Evolutionary conservation across 2,329 filamentous ascomycete genomes (phyloP), one percentile per base, ranked within the genome.

Genomic region (Eutypa lata): DNA sequence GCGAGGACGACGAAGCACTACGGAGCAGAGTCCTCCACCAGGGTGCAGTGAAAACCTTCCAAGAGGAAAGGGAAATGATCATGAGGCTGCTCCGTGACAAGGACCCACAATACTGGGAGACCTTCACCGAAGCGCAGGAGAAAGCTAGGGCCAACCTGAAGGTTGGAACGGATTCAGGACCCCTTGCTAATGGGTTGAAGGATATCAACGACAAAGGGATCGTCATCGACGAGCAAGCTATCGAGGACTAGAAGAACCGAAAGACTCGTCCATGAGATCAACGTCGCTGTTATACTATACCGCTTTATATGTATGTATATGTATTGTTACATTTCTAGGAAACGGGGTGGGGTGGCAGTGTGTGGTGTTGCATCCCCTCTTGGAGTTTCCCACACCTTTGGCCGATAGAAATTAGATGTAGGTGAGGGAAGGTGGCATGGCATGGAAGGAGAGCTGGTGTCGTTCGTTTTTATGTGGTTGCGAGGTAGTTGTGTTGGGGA

Each of bases 51-150:
- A 73, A 75, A 51, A 80, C 83, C 0, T 85, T 90, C 58, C 77
- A 82, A 61, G 81, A 86, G 63, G 69, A 85, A 57, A 75, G 72
- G 53, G 76, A 79, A 16, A 65, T 78, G 49, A 73, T 85, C 19
- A 66, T 79, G 40, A 71, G 73, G 54, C 63, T 69, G 48, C 64
- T 86, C 57, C 75, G 82, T 18, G 82, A 81, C 5, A 78, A 80
- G 26, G 89, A 91, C 57, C 83, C 85, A 0, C 81, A 84, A 56
- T 79, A 88, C 66, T 83, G 89, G 80, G 78, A 80, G 48, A 71
- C 72, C 7, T 83, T 91, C 63, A 77, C 80, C 22, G 82, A 87
- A 68, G 75, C 78, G 37, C 83, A 86, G 69, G 73, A 81, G 62
- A 83, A 83, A 69, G 79, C 81, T 6, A 72, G 76, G 52, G 79